Evolutionary conservation across 2,329 filamentous ascomycete genomes (phyloP), one percentile per base, ranked within the genome.

Genomic region (Penicillium sp.): DNA sequence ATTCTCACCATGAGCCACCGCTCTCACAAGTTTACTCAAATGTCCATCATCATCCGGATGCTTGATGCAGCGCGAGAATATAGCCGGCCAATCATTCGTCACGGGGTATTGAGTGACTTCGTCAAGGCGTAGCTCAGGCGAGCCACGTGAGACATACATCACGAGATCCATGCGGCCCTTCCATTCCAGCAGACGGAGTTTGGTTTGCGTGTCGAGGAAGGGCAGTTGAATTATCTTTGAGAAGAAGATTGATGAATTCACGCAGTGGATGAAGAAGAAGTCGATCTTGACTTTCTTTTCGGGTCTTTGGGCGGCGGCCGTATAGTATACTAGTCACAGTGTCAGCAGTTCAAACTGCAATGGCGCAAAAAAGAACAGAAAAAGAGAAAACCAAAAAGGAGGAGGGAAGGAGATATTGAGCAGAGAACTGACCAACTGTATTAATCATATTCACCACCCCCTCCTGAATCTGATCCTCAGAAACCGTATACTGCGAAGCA

Each of bases 221-320:
- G 80, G 9, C 74, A 73, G 64, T 86, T 78, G 68, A 56, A 89
- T 80, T 67, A 96, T 80, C 7, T 78, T 68, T 5, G 79, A 77
- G 58, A 90, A 80, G 75, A 93, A 94, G 59, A 96, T 84, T n/a
- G 87, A 86, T 9, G 78, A 77, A 65, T 88, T 97, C 59, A 93
- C 75, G 63, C 85, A 84, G 71, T 97, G 92, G 63, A 92, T 91
- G 66, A 77, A 78, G 76, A 87, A 94, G 69, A 97, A 97, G 68
- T 96, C 92, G 67, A 90, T 85, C 67, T 88, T 91, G 43, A 87
- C 77, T 18, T 79, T 70, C 67, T 91, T 88, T 1, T 78, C 77
- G 0, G 83, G 83, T 24, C 82, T 77, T 60, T 89, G 82, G 0
- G 90, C 84, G 1, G 86, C 82, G 0, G 71, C 75, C n/a, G 82